Evolutionary conservation across 2,329 filamentous ascomycete genomes (phyloP).

Genomic region (Fusarium guadeloupense): DNA sequence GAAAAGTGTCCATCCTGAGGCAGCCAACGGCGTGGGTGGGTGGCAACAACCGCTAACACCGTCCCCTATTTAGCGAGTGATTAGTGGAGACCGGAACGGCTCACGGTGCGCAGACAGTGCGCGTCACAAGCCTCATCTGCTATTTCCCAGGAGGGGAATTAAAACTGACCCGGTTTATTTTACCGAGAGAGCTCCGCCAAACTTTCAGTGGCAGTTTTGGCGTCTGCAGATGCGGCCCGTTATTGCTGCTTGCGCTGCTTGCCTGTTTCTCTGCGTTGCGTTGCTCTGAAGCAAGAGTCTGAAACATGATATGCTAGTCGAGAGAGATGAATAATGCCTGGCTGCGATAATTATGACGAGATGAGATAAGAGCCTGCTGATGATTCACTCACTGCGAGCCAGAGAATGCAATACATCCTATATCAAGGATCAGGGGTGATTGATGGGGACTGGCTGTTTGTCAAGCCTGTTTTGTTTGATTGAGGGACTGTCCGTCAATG

Average conservation of each 20-base stretch:
- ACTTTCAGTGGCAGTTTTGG: slow-evolving; percentile 33
- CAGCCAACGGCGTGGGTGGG: slow-evolving; percentile 39
- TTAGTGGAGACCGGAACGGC: slow-evolving; percentile 30
- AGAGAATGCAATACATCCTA: neutral
- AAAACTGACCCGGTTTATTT: slow-evolving; percentile 40
- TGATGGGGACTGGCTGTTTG: slow-evolving; percentile 25
- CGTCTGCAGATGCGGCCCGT: slow-evolving; percentile 24
- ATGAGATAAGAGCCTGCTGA: slow-evolving; percentile 31
- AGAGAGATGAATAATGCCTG: slow-evolving; percentile 11
- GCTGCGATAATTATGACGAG: slow-evolving; percentile 35
- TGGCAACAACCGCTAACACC: slow-evolving; percentile 40
- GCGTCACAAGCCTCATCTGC: slow-evolving; percentile 21
- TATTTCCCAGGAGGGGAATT: slow-evolving; percentile 27
- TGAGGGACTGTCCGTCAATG: slow-evolving; percentile 19
- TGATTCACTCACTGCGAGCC: slow-evolving; percentile 13
- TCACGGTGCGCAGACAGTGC: slow-evolving; percentile 29
- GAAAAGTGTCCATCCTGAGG: slow-evolving; percentile 40
- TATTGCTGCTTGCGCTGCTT: no score
- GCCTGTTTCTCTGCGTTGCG: neutral
- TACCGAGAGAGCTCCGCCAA: slow-evolving; percentile 40
- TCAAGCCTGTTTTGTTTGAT: slow-evolving; percentile 30
- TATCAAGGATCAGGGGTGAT: slow-evolving; percentile 33
- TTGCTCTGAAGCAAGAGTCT: slow-evolving; percentile 15
- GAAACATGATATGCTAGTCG: slow-evolving; percentile 18
- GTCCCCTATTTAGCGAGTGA: slow-evolving; percentile 37